phyloP scores from a whole-genome alignment of 176 grass and related monocot species.

The Dendrocalamus sinicus region DNA sequence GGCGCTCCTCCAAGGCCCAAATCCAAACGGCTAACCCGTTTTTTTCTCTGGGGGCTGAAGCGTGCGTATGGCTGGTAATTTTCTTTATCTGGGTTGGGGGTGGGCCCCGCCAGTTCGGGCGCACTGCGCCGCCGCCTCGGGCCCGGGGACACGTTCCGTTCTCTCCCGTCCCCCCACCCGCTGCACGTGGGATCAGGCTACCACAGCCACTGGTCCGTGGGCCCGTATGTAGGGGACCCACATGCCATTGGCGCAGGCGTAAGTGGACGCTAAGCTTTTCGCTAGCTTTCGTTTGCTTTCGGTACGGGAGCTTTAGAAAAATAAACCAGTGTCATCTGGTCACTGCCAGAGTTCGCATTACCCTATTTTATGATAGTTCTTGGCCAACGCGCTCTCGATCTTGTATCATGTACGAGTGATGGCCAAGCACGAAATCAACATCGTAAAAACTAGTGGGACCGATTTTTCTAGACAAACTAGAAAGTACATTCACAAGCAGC shows the following conservation, averaged over 20 bases:
- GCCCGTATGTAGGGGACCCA: neutral
- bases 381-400: neutral
- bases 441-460: neutral
- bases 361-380: neutral
- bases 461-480: neutral
- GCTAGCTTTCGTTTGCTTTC: neutral
- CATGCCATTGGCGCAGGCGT: neutral
- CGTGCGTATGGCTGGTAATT: slow-evolving; percentile 20
- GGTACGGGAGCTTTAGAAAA: neutral
- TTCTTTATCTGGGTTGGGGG: neutral
- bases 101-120: neutral
- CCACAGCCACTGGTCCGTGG: neutral
- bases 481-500: neutral
- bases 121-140: slow-evolving; percentile 9
- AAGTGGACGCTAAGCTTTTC: neutral
- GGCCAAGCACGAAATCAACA: neutral
- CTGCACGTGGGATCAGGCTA: slow-evolving; percentile 22
- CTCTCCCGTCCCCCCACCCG: neutral
- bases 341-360: too few relatives aligned
- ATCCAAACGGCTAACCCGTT: too few relatives aligned
- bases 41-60: neutral
- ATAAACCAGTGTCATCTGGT: too few relatives aligned
- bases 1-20: too few relatives aligned
- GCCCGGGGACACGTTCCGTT: neutral
- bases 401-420: neutral